Conservation (phyloP, 2,329 filamentous ascomycete genomes). For the Talaromyces funiculosus region DNA sequence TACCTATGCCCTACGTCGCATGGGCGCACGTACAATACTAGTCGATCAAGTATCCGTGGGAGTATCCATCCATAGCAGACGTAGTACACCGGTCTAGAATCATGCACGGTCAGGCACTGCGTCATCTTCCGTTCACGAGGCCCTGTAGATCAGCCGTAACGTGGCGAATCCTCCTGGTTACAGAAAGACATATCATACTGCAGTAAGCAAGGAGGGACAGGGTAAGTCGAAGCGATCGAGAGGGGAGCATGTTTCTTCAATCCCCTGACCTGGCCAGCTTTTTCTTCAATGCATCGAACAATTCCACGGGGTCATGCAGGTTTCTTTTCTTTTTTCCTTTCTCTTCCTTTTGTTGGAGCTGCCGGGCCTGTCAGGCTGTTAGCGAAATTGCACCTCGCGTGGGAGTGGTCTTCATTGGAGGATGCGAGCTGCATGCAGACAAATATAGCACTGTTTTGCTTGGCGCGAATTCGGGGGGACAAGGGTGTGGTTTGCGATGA, state of each 20-base stretch:
- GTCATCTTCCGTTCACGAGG: background rate
- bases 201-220: background rate
- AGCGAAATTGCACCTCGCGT: conserved; percentile 5
- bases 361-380: background rate
- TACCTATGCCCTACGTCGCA: background rate
- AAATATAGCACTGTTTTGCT: background rate
- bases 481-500: background rate
- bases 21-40: background rate
- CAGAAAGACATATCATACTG: background rate
- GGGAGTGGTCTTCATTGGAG: background rate
- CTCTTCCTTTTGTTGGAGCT: background rate
- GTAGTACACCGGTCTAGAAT: conserved; percentile 5
- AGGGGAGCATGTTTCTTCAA: no score
- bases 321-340: background rate
- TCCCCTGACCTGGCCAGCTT: no score
- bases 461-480: background rate
- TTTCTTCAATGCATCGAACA: background rate
- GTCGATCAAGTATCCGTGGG: no score
- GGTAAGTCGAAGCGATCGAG: background rate
- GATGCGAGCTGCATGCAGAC: background rate
- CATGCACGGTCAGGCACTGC: background rate
- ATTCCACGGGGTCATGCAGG: background rate
- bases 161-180: conserved; percentile 1
- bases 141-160: conserved; percentile 11
- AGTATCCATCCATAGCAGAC: no score